Conservation (phyloP, 2,329 filamentous ascomycete genomes). For the Aureobasidium sp. region DNA sequence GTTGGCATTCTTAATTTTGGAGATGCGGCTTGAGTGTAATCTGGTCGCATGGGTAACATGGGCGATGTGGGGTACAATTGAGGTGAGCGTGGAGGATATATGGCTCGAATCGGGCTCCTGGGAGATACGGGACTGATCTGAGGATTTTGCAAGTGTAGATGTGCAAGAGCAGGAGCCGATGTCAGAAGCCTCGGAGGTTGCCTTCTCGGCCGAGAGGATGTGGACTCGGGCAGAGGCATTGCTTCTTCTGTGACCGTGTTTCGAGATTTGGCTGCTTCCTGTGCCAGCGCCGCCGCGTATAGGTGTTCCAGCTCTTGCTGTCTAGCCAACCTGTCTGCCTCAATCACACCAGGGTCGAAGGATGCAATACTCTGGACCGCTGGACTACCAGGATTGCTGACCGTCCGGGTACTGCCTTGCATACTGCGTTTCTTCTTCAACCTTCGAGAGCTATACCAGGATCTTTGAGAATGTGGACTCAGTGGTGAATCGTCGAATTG, state of each 20-base stretch:
- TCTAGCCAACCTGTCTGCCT: constrained; percentile 65
- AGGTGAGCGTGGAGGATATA: constrained; percentile 37
- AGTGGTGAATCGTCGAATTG: constrained; percentile 30
- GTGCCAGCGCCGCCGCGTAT: constrained; percentile 87
- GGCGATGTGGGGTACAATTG: constrained; percentile 18
- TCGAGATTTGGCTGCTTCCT: constrained; percentile 54
- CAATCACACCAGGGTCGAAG: constrained; percentile 71
- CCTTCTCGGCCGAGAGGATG: background rate
- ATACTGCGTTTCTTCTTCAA: constrained; percentile 24
- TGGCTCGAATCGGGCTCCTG: constrained; percentile 38
- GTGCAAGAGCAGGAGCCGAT: constrained; percentile 21
- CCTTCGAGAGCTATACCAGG: constrained; percentile 25
- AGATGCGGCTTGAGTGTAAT: constrained; percentile 18
- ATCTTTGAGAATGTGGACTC: constrained; percentile 24
- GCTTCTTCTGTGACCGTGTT: constrained; percentile 12
- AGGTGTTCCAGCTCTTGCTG: constrained; percentile 82
- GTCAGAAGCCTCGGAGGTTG: constrained; percentile 25
- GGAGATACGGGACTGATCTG: constrained; percentile 31
- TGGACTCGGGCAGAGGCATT: background rate
- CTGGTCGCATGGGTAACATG: constrained; percentile 24
- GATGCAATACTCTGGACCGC: constrained; percentile 54
- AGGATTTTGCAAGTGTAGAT: constrained; percentile 27
- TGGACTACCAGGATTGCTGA: constrained; percentile 38
- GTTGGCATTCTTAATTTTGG: background rate
- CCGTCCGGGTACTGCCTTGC: constrained; percentile 26